phyloP scores from a whole-genome alignment of 345 rosid genomes.

The Camelina neglecta region DNA sequence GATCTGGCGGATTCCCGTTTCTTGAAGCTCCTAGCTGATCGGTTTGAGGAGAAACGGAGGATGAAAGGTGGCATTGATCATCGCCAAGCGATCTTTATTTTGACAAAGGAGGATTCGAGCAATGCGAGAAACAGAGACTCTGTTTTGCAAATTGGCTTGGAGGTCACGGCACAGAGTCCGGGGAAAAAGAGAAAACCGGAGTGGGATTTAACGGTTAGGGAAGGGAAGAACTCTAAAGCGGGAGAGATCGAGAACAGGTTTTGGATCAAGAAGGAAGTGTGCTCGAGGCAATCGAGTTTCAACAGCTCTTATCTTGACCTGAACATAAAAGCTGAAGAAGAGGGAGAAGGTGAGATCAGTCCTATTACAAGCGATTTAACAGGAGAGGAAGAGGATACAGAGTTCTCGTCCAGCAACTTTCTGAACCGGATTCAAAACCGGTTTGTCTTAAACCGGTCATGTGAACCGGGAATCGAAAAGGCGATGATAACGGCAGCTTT shows the following conservation, averaged over 20 bases:
- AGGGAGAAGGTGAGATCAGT: conserved; percentile 54
- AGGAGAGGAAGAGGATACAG: conserved; percentile 58
- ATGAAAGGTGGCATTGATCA: background rate
- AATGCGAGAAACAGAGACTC: conserved; percentile 43
- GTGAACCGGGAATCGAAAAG: conserved; percentile 45
- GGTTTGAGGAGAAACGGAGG: conserved; percentile 45
- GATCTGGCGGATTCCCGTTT: conserved; percentile 63
- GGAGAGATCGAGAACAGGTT: conserved; percentile 44
- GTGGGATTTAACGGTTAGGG: conserved; percentile 47
- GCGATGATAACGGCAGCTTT: conserved; percentile 52
- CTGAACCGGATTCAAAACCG: conserved; percentile 60
- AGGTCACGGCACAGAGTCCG: conserved; percentile 42
- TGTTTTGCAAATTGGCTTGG: conserved; percentile 62
- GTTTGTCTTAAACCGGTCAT: conserved; percentile 50
- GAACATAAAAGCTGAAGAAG: conserved; percentile 66
- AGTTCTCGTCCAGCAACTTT: conserved; percentile 44
- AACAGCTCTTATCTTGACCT: conserved; percentile 64
- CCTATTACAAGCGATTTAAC: conserved; percentile 77
- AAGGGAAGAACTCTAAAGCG: conserved; percentile 45
- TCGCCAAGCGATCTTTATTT: conserved; percentile 56
- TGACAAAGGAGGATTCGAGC: conserved; percentile 54
- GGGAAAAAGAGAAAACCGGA: conserved; percentile 67
- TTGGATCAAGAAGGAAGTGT: conserved; percentile 44
- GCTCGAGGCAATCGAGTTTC: conserved; percentile 65
- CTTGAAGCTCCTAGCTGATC: conserved; percentile 59